Base-by-base conservation (phyloP, 345 rosid genomes). In the Toxicodendron radicans region DNA sequence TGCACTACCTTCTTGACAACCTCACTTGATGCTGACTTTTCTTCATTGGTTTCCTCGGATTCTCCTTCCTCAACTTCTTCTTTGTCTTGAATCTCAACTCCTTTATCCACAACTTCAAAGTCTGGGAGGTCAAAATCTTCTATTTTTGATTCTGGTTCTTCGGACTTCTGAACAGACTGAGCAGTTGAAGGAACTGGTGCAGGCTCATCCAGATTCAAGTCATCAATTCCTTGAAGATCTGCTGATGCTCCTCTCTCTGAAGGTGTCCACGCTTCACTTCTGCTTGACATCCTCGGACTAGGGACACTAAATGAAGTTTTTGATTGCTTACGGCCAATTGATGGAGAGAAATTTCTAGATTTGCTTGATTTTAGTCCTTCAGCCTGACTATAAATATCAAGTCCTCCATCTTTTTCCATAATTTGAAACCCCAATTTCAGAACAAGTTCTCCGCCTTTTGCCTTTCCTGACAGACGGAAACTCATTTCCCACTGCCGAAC, bases 371-470 rank as follows among this genome's bases (percentile, higher is more conserved):
- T n/a, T n/a, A n/a, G n/a, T n/a, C n/a, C n/a, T n/a, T n/a, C n/a
- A n/a, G 80, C 89, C 69, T 86, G 91, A 74, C 88, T 75, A 46
- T 92, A 92, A 71, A 92, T 92, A 21, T 92, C 97, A 72, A 85
- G 85, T 73, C 97, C 99, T 64, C 98, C 97, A 3, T 92, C 99
- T 77, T 87, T 92, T 74, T 95, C 99, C 97, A 95, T 90, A 38
- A 92, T 90, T 84, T 92, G 99, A 80, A 95, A 89, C 73, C 99
- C 97, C 73, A 92, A 68, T 63, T 89, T 92, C 48, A 92, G 76
- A 69, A 85, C 81, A 58, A 95, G 81, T 71, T 95, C 98, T 20
- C 97, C 99, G 18, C 99, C 98, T 74, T 88, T 92, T 5, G 99
- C 99, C 78, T 95, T 95, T 11, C 99, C 98, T 33, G 85, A 86